Conservation (phyloP, 495 filamentous ascomycete genomes). For the Astrothelium subdiscretum region DNA sequence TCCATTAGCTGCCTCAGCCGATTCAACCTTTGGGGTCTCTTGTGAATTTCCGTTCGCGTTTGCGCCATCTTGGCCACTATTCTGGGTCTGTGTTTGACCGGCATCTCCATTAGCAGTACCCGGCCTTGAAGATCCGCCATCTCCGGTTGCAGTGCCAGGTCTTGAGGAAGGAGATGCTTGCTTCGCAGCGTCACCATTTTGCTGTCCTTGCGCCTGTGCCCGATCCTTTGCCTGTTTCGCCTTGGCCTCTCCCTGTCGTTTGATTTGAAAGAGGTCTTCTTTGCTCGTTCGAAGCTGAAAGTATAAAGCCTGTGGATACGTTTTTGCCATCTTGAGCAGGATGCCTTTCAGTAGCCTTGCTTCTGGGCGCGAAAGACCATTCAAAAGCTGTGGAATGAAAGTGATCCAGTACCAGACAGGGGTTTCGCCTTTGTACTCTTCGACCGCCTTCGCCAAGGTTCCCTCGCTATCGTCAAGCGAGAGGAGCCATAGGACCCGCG, state of each 20-base stretch:
- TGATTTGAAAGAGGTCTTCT: conserved; percentile 90
- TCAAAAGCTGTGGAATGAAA: conserved; percentile 91
- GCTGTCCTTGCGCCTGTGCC: conserved; percentile 26
- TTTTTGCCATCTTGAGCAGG: conserved; percentile 85
- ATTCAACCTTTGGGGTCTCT: conserved; percentile 23
- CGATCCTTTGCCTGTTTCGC: conserved; percentile 47
- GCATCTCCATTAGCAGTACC: conserved; percentile 40
- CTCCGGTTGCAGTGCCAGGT: conserved; percentile 26
- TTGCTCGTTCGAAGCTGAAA: conserved; percentile 85
- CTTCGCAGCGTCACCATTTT: conserved; percentile 33
- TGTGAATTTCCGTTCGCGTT: conserved; percentile 14
- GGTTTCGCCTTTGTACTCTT: conserved; percentile 89
- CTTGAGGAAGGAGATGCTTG: conserved; percentile 33
- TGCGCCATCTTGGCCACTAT: conserved; percentile 13
- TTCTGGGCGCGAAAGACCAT: conserved; percentile 70
- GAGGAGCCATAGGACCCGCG: conserved; percentile 89
- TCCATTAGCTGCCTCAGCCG: conserved; percentile 28
- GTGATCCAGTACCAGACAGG: conserved; percentile 99
- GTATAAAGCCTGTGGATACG: conserved; percentile 85
- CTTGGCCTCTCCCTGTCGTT: conserved; percentile 75
- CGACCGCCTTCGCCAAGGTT: conserved; percentile 67
- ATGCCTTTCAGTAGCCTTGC: conserved; percentile 72
- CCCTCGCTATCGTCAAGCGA: conserved; percentile 84
- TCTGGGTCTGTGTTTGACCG: conserved; percentile 18
- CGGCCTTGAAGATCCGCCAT: conserved; percentile 32